Conservation (phyloP, 1,139 yeast species). For the Sugiyamaella japonica region DNA sequence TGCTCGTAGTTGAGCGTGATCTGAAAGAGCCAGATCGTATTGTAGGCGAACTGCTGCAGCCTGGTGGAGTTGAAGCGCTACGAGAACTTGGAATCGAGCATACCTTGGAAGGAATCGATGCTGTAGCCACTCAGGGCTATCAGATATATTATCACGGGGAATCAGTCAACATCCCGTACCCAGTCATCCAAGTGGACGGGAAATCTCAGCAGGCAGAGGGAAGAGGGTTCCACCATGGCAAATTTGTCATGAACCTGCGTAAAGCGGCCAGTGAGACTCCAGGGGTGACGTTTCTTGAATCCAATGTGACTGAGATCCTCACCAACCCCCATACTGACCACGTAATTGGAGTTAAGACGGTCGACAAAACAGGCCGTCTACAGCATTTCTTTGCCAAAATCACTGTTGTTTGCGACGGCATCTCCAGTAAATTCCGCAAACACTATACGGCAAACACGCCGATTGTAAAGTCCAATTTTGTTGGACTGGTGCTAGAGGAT, state of each 20-base stretch:
- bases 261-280: conserved; percentile 62
- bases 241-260: conserved; percentile 75
- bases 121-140: conserved; percentile 77
- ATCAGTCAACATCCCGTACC: conserved; percentile 64
- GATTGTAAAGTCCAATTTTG: conserved; percentile 74
- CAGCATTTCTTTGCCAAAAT: conserved; percentile 54
- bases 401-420: conserved; percentile 88
- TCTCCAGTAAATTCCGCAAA: conserved; percentile 87
- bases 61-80: conserved; percentile 86
- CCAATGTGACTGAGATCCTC: conserved; percentile 68
- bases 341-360: conserved; percentile 65
- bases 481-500: conserved; percentile 73
- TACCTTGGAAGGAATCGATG: conserved; percentile 79
- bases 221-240: conserved; percentile 89
- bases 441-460: conserved; percentile 64
- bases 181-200: conserved; percentile 39
- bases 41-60: conserved; percentile 96
- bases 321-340: conserved; percentile 51
- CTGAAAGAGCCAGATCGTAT: conserved; percentile 92
- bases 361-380: conserved; percentile 29
- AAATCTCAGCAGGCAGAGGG: conserved; percentile 53
- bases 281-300: conserved; percentile 70
- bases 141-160: conserved; percentile 66
- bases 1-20: conserved; percentile 68
- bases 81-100: conserved; percentile 77